Evolutionary conservation across 2,329 filamentous ascomycete genomes (phyloP).

Genomic region (Nemania sp.): DNA sequence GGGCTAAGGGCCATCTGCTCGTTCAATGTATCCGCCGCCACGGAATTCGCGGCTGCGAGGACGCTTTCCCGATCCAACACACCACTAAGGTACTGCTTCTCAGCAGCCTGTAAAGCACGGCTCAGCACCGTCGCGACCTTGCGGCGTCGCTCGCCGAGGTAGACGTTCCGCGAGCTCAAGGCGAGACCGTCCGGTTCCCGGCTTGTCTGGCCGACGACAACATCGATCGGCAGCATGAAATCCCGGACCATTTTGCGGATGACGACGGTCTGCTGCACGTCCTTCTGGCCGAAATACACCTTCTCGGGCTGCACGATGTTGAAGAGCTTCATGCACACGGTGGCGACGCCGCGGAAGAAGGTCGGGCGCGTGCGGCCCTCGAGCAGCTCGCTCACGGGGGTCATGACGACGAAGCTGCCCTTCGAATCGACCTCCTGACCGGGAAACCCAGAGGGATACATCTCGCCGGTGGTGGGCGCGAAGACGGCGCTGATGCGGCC

Average conservation of each 20-base stretch:
- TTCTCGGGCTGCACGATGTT: conserved; percentile 78
- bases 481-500: conserved; percentile 84
- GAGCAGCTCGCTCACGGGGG: conserved; percentile 77
- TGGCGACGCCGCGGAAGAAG: conserved; percentile 95
- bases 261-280: conserved; percentile 93
- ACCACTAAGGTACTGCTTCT: conserved; percentile 63
- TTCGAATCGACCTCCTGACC: conserved; percentile 73
- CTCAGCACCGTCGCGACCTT: conserved; percentile 73
- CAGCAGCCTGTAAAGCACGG: conserved; percentile 71
- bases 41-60: conserved; percentile 69
- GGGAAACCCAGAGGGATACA: conserved; percentile 84
- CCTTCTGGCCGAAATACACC: conserved; percentile 96
- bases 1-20: conserved; percentile 66
- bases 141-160: conserved; percentile 77
- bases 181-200: conserved; percentile 83
- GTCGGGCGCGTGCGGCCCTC: conserved; percentile 88
- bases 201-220: conserved; percentile 75
- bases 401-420: conserved; percentile 90
- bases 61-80: conserved; percentile 65
- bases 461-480: conserved; percentile 77
- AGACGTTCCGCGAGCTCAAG: conserved; percentile 91
- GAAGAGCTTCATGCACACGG: conserved; percentile 93
- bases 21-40: conserved; percentile 58
- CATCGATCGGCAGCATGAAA: conserved; percentile 76
- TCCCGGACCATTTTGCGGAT: conserved; percentile 86